These are phyloP conservation scores for Aspergillus neoniger DNA, from an alignment of 2,329 filamentous ascomycete genomes.

Conservation along the genomic window DNA sequence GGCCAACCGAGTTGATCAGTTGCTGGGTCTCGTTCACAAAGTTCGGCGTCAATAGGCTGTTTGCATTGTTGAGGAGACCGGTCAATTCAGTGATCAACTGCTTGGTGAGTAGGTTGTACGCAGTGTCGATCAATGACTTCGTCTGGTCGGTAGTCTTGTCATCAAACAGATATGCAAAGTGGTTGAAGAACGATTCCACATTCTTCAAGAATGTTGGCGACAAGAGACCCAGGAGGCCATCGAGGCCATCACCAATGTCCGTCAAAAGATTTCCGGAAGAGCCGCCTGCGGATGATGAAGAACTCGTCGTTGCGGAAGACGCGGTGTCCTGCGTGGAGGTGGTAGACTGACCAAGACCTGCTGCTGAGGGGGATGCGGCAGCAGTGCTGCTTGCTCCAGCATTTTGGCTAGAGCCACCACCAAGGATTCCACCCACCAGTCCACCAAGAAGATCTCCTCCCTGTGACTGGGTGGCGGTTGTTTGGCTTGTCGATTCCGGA, in stretches of 20 bases:
- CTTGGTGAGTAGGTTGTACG: constrained; percentile 26
- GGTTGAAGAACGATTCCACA: constrained; percentile 38
- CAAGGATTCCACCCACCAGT: constrained; percentile 10
- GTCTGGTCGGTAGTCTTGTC: constrained; percentile 34
- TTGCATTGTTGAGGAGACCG: constrained; percentile 21
- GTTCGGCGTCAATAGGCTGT: constrained; percentile 19
- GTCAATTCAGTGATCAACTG: constrained; percentile 29
- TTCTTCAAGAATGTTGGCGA: constrained; percentile 32
- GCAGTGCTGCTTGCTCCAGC: background rate
- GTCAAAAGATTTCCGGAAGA: constrained; percentile 17
- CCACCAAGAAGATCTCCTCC: constrained; percentile 5
- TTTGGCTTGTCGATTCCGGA: constrained; percentile 4
- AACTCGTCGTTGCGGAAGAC: constrained; percentile 1
- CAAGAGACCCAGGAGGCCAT: constrained; percentile 29
- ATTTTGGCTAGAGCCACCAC: background rate
- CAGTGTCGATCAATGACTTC: constrained; percentile 30
- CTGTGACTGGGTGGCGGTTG: background rate
- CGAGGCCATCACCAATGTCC: constrained; percentile 38
- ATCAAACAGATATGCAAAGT: constrained; percentile 36
- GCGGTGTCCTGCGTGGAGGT: background rate
- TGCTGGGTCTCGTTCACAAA: constrained; percentile 29
- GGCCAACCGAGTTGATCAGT: constrained; percentile 22
- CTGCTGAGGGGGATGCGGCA: constrained; percentile 2
- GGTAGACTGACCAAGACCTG: background rate
- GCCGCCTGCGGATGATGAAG: too few species aligned